A percentile compares a stretch with the other conserved stretches of the same genome.
These are phyloP conservation scores for Hypericum androsaemum DNA, from an alignment of 345 rosid species.

Conservation along the genomic window DNA sequence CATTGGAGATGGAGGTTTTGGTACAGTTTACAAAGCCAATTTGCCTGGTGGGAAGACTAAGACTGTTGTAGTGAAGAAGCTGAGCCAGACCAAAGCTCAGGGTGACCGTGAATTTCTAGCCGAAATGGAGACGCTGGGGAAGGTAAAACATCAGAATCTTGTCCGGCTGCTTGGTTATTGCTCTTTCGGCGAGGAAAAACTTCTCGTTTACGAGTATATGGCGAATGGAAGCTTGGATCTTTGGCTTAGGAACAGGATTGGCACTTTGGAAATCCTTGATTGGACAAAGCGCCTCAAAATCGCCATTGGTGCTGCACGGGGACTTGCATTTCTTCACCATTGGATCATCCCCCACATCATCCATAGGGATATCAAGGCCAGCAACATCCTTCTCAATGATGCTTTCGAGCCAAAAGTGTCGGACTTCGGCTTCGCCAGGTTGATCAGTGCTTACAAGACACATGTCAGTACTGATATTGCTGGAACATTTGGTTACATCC, in stretches of 20 bases:
- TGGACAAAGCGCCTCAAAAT: slow-evolving; percentile 75
- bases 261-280: slow-evolving; percentile 55
- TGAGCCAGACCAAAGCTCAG: slow-evolving; percentile 71
- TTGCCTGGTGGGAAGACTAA: slow-evolving; percentile 42
- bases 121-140: slow-evolving; percentile 91
- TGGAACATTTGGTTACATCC: slow-evolving; percentile 80
- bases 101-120: slow-evolving; percentile 86
- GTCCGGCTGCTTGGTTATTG: slow-evolving; percentile 84
- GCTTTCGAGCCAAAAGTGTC: slow-evolving; percentile 85
- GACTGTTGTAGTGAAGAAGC: slow-evolving; percentile 89
- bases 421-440: slow-evolving; percentile 80
- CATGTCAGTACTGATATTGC: slow-evolving; percentile 85
- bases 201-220: slow-evolving; percentile 90
- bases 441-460: slow-evolving; percentile 88
- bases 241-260: slow-evolving; percentile 62
- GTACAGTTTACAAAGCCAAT: slow-evolving; percentile 77
- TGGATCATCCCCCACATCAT: slow-evolving; percentile 85
- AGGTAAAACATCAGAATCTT: slow-evolving; percentile 85
- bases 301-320: slow-evolving; percentile 65
- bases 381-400: slow-evolving; percentile 63
- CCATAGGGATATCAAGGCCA: slow-evolving; percentile 84
- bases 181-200: slow-evolving; percentile 69
- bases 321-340: slow-evolving; percentile 80
- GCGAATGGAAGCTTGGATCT: slow-evolving; percentile 78
- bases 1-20: slow-evolving; percentile 91